These are phyloP conservation scores for Clarireedia paspali DNA, from an alignment of 2,329 filamentous ascomycete genomes.

Conservation along the genomic window DNA sequence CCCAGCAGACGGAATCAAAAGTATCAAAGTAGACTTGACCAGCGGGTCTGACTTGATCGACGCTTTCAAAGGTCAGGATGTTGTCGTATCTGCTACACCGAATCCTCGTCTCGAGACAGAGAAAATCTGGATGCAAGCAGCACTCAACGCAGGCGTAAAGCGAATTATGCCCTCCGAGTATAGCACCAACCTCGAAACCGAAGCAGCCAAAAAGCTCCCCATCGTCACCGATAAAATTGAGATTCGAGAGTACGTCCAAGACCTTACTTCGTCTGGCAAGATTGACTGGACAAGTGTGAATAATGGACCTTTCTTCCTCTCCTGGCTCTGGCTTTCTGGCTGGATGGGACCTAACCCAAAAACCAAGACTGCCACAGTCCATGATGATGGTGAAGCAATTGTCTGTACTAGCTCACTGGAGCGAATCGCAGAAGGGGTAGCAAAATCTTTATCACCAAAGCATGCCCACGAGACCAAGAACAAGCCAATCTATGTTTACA, in stretches of 20 bases:
- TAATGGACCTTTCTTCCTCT: constrained; percentile 11
- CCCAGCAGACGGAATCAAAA: constrained; percentile 3
- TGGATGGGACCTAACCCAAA: constrained; percentile 12
- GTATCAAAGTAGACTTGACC: too few species aligned
- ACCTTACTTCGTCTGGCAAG: too few species aligned
- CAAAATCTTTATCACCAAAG: constrained; percentile 8
- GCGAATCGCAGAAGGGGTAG: constrained; percentile 13
- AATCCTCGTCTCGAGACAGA: constrained; percentile 11
- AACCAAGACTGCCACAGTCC: background rate
- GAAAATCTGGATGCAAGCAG: constrained; percentile 43
- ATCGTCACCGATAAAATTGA: constrained; percentile 12
- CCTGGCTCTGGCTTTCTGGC: constrained; percentile 6
- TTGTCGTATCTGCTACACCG: constrained; percentile 12
- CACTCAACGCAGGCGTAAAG: constrained; percentile 47
- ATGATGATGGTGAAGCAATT: constrained; percentile 11
- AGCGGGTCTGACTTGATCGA: constrained; percentile 5
- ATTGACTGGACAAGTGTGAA: constrained; percentile 4
- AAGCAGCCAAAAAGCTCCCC: constrained; percentile 3
- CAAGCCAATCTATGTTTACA: constrained; percentile 12
- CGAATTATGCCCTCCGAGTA: constrained; percentile 54
- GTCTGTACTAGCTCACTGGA: constrained; percentile 11
- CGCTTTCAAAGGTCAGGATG: constrained; percentile 14
- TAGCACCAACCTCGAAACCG: constrained; percentile 28
- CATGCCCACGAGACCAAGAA: constrained; percentile 17
- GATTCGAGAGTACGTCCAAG: constrained; percentile 2